Conservation (phyloP, 2,329 filamentous ascomycete genomes). For the Stagonosporopsis tanaceti region DNA sequence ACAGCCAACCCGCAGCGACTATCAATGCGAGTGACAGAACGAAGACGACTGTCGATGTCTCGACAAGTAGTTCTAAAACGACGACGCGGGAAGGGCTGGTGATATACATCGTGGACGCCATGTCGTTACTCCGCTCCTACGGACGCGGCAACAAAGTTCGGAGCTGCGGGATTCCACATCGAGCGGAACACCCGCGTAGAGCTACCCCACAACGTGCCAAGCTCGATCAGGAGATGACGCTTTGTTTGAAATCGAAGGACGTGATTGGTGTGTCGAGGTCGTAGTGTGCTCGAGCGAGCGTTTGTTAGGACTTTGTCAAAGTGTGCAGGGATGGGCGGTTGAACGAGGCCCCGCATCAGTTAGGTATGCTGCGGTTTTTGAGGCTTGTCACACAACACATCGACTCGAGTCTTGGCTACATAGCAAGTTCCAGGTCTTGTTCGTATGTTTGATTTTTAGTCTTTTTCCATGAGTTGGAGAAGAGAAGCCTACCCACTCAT, state of each 20-base stretch:
- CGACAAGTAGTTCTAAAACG: background rate
- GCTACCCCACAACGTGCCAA: conserved; percentile 39
- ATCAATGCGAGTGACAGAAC: background rate
- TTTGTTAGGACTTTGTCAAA: conserved; percentile 30
- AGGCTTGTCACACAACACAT: background rate
- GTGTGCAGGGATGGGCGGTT: background rate
- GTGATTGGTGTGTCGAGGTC: conserved; percentile 23
- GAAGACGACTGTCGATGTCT: conserved; percentile 6
- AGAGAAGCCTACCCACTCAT: background rate
- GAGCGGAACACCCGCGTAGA: conserved; percentile 1
- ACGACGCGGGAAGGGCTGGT: conserved; percentile 1
- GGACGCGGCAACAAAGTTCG: conserved; percentile 32
- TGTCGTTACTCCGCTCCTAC: conserved; percentile 6
- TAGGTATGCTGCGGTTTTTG: background rate
- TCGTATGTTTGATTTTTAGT: too few relatives aligned
- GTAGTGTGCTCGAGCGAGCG: background rate
- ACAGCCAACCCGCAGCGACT: background rate
- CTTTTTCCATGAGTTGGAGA: background rate
- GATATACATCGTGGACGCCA: conserved; percentile 10
- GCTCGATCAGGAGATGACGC: conserved; percentile 19
- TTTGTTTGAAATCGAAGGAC: conserved; percentile 1
- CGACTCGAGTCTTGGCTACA: background rate
- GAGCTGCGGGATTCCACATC: conserved; percentile 15
- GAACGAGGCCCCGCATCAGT: background rate
- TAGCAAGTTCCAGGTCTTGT: too few relatives aligned